Evolutionary conservation across 1,284 basidiomycete species (phyloP), one percentile per base, ranked within the genome.

Genomic region (Ganoderma multipileum): DNA sequence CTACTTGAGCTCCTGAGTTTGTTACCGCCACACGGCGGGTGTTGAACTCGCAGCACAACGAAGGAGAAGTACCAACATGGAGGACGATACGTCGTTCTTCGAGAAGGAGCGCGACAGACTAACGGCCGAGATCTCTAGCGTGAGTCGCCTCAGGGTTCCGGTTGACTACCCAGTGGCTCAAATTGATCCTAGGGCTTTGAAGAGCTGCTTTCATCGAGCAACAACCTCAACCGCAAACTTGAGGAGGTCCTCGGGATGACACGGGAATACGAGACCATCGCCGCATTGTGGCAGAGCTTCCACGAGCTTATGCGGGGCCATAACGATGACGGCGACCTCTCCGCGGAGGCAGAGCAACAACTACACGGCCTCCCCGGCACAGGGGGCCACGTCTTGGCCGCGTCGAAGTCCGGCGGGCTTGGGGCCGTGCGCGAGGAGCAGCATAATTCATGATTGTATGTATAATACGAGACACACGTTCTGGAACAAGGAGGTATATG

Each of bases 191-290:
- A 98, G 96, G 92, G 91, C n/a, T 95, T 98, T 75, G 96, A 97
- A 76, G 92, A 95, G 69, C 81, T 97, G 6, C 83, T 98, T 20
- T 92, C 92, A 1, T 89, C 92, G n/a, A 91, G 90, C 68, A 98
- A 98, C 77, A 87, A 88, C n/a, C 82, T 97, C 23, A 98, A 98
- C 79, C 89, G 96, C 68, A 96, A 95, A 76, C 84, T 98, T 4
- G 96, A 98, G 80, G 95, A 98, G 78, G 93, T 95, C 0, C 85
- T 95, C 44, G 92, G 93, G 11, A 97, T 98, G 85, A 96, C 96
- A 5, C 91, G 91, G 71, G 97, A 98, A 82, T 97, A 98, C 79
- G 90, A 93, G 65, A 96, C 94, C 0, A 96, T 98, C 61, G 93
- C 95, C 1, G 84, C 88, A 3, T 84, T 98, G 28, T 98, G 96